Evolutionary conservation across 2,329 filamentous ascomycete genomes (phyloP), one percentile per base, ranked within the genome.

Genomic region (Fusarium tjaetaba): DNA sequence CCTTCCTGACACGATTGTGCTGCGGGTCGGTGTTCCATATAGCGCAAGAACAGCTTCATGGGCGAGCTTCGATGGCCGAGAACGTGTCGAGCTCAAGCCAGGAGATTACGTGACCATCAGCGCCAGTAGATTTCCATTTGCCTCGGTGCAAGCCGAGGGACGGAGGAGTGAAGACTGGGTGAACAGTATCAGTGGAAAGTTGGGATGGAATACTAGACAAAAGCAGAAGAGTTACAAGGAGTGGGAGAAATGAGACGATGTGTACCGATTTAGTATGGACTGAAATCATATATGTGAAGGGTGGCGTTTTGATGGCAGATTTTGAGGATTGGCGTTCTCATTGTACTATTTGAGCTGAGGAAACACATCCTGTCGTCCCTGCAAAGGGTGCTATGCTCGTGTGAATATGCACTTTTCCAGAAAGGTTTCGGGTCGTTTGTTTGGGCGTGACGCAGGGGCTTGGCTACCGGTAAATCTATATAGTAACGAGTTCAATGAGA

Each of bases 41-140:
- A 92, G 97, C 81, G 94, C 95, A 14, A 88, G 96, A 56, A 95
- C 94, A 9, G 93, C 91, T 76, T 95, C 93, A 45, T 99, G 96
- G 96, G 96, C 95, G n/a, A 97, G 94, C 82, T 99, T 99, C 80
- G 96, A 99, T 82, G 96, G 96, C 4, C 89, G 95, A 70, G 94
- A 98, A 85, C 90, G 95, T 84, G 84, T 94, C n/a, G 93, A 96
- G 84, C 86, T 96, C 42, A 81, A 84, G 55, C 92, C 93, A 0
- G 94, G 94, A 22, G 94, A 96, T 82, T 96, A 96, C 80, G 93
- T 96, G 10, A 96, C 93, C 4, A 92, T 96, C 70, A 94, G 92
- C 74, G 94, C 94, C 5, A 94, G 91, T 74, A 85, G 94, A 45
- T 96, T 93, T 78, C 94, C 94, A 0, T 96, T 96, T 81, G 93